Evolutionary conservation across 75 land plant species (phyloP), one percentile per base, ranked within the genome.

Genomic region (Cunninghamia lanceolata): DNA sequence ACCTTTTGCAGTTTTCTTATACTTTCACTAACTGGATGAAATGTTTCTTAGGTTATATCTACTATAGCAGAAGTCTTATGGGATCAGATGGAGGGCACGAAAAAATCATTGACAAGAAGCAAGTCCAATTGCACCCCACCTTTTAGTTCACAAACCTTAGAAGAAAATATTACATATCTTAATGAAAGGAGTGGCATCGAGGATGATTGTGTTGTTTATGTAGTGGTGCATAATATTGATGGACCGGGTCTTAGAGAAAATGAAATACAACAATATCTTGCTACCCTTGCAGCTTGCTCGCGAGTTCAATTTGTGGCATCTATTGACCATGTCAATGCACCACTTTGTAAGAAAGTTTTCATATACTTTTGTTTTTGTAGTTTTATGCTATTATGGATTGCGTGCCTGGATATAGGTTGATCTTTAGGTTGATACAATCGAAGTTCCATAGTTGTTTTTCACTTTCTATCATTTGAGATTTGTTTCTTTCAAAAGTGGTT

Each of bases 321-420:
- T 32, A 91, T 98, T 56, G 99, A 98, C 88, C 96, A 95, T 84
- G 95, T 98, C 42, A 98, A 98, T 89, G 92, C 97, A 82, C 94
- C 99, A 82, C 88, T 98, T 25, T 93, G 99, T 98, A 92, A 93
- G 98, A 86, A 82, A 63, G 28, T 28, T 45, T 45, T 45, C 34
- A 45, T 80, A 25, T 40, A 28, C 5, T 45, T 25, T 30, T 13
- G 13, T 39, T 77, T 39, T 40, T 14, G 5, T 17, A 39, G 43
- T 25, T 77, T 8, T 40, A 77, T 39, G 28, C 3, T 77, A 21
- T 21, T 2, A 28, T 76, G 28, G 79, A 76, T 21, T 76, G 40
- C 21, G n/a, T 43, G 82, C 47, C 52, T 83, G 40, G 25, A 54
- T 34, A 32, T 19, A 54, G 9, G 54, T 14, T 47, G 17, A 54